Evolutionary conservation across 495 filamentous ascomycete genomes (phyloP).

Genomic region (Chlorociboria aeruginascens): DNA sequence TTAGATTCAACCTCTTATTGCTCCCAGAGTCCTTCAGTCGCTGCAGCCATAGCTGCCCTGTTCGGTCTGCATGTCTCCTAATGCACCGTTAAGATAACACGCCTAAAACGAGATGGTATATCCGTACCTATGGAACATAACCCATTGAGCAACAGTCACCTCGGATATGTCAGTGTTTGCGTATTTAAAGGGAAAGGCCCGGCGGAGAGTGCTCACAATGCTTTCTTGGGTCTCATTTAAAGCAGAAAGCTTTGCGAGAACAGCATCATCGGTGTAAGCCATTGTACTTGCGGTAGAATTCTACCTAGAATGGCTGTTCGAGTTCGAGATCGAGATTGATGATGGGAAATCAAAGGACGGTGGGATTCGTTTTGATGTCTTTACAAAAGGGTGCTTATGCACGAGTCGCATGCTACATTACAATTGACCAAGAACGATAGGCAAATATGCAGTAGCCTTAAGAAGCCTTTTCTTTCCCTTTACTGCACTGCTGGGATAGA

Average conservation of each 20-base stretch:
- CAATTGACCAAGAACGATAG: no score
- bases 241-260: constrained; percentile 84
- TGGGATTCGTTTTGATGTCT: neutral
- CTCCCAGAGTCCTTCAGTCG: constrained; percentile 73
- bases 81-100: constrained; percentile 15
- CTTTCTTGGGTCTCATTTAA: constrained; percentile 94
- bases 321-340: neutral
- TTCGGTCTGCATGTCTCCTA: constrained; percentile 82
- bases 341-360: neutral
- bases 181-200: neutral
- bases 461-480: no score
- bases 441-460: no score
- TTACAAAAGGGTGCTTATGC: neutral
- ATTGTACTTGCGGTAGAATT: constrained; percentile 31
- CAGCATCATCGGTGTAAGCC: constrained; percentile 90
- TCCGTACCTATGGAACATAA: constrained; percentile 92
- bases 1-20: constrained; percentile 75
- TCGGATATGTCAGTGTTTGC: neutral
- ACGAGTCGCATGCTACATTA: no score
- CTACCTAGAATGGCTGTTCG: neutral
- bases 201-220: constrained; percentile 43
- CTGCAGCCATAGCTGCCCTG: constrained; percentile 79
- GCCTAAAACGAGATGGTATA: neutral
- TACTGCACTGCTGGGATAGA: no score
- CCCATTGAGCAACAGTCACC: constrained; percentile 84